Evolutionary conservation across 1,284 basidiomycete species (phyloP), one percentile per base, ranked within the genome.

Genomic region (Earliella scabrosa): DNA sequence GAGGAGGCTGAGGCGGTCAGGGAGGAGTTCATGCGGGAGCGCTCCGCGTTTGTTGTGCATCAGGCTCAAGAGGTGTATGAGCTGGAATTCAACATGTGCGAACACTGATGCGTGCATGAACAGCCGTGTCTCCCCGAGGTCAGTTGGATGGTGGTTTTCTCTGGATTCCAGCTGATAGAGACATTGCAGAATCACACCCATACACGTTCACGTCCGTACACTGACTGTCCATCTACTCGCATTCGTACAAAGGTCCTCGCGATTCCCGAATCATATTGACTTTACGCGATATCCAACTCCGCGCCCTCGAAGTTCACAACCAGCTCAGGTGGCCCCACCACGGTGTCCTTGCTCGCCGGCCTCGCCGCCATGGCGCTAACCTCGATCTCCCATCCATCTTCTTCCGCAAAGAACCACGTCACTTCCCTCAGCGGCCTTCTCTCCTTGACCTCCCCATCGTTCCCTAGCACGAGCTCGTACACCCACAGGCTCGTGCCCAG

Each of bases 51-150:
- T n/a, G n/a, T n/a, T n/a, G n/a, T n/a, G n/a, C n/a, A n/a, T 53
- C 20, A 20, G 27, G 36, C 46, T 46, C 29, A 53, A 56, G 21
- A 60, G 24, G 41, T 52, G 2, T 60, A 52, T 48, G 54, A 53
- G 36, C 10, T 46, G 24, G 36, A 46, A 21, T 56, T 56, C 41
- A 60, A 46, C 31, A 47, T 56, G 58, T 60, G 58, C 29, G 48
- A 50, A 38, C 48, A 50, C 26, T 50, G 36, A 23, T n/a, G n/a
- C n/a, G n/a, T n/a, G n/a, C n/a, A n/a, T n/a, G n/a, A n/a, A n/a
- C n/a, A n/a, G n/a, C n/a, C n/a, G n/a, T n/a, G n/a, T n/a, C n/a
- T n/a, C n/a, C n/a, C n/a, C n/a, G n/a, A n/a, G n/a, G n/a, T n/a
- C n/a, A n/a, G n/a, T n/a, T n/a, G n/a, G n/a, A n/a, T n/a, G n/a